Conservation (phyloP, 2,329 filamentous ascomycete genomes). For the Colletotrichum cuscutae region DNA sequence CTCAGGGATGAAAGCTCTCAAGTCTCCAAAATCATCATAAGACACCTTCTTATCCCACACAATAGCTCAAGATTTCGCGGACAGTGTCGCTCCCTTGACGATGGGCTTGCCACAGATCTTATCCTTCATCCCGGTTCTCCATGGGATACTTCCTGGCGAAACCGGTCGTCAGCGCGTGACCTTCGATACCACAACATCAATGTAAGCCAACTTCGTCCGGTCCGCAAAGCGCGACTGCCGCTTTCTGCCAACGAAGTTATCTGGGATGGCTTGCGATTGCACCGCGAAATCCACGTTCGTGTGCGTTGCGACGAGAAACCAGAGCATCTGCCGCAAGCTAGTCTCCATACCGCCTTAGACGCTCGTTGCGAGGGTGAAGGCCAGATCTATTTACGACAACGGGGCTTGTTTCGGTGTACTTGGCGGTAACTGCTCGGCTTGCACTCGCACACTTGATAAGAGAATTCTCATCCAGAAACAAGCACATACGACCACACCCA, state of each 20-base stretch:
- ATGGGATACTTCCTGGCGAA: conserved; percentile 48
- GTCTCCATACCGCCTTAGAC: conserved; percentile 47
- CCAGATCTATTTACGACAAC: conserved; percentile 43
- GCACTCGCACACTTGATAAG: not conserved
- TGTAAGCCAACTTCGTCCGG: conserved; percentile 50
- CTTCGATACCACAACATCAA: conserved; percentile 55
- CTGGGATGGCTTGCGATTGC: conserved; percentile 51
- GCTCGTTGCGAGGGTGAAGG: conserved; percentile 45
- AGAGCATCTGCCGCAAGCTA: conserved; percentile 42
- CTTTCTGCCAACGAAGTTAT: conserved; percentile 51
- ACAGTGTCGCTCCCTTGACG: conserved; percentile 53
- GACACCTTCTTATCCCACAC: conserved; percentile 48
- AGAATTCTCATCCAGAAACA: rapidly evolving
- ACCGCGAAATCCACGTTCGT: conserved; percentile 28
- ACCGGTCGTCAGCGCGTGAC: conserved; percentile 56
- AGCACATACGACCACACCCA: too few relatives aligned
- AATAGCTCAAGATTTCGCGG: conserved; percentile 55
- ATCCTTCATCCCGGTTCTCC: conserved; percentile 48
- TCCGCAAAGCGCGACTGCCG: conserved; percentile 52
- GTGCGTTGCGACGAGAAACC: conserved; percentile 48
- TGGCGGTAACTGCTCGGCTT: conserved; percentile 42
- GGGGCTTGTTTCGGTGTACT: conserved; percentile 38
- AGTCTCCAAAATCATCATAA: conserved; percentile 45
- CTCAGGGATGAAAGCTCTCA: conserved; percentile 45
- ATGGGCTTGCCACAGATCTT: conserved; percentile 52